Evolutionary conservation across 2,329 filamentous ascomycete genomes (phyloP).

Genomic region (Leptographium wingfieldii): DNA sequence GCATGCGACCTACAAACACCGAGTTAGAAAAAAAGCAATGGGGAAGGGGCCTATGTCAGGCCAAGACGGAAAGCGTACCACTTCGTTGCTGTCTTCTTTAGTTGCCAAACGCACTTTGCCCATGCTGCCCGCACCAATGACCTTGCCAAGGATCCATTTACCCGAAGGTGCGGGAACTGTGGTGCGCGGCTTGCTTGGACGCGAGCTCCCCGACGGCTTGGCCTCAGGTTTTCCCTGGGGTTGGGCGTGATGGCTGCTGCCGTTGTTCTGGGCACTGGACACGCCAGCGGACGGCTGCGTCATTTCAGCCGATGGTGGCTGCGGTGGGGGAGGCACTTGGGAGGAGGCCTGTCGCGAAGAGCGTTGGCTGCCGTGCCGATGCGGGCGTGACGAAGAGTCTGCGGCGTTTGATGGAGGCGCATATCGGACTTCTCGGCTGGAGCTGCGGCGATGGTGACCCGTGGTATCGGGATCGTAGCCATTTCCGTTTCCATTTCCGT

Average conservation of each 20-base stretch:
- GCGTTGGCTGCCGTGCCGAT: constrained; percentile 37
- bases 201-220: constrained; percentile 31
- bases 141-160: constrained; percentile 92
- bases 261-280: constrained; percentile 19
- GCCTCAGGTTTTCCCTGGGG: constrained; percentile 24
- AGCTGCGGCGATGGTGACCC: constrained; percentile 30
- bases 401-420: constrained; percentile 39
- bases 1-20: constrained; percentile 62
- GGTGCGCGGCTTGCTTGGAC: constrained; percentile 51
- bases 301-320: constrained; percentile 14
- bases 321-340: constrained; percentile 7
- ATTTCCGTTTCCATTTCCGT: background rate
- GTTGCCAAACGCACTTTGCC: constrained; percentile 95
- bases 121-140: constrained; percentile 96
- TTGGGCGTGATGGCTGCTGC: background rate
- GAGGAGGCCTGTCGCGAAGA: constrained; percentile 13
- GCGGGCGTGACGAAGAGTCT: constrained; percentile 36
- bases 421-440: constrained; percentile 48
- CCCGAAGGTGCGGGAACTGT: constrained; percentile 84
- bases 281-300: constrained; percentile 21
- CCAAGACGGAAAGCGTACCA: constrained; percentile 42
- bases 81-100: constrained; percentile 79
- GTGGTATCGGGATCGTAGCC: constrained; percentile 3
- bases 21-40: background rate
- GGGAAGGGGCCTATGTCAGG: background rate